These are phyloP conservation scores for Cicer yamashitae DNA, from an alignment of 306 rosid species.

Conservation along the genomic window DNA sequence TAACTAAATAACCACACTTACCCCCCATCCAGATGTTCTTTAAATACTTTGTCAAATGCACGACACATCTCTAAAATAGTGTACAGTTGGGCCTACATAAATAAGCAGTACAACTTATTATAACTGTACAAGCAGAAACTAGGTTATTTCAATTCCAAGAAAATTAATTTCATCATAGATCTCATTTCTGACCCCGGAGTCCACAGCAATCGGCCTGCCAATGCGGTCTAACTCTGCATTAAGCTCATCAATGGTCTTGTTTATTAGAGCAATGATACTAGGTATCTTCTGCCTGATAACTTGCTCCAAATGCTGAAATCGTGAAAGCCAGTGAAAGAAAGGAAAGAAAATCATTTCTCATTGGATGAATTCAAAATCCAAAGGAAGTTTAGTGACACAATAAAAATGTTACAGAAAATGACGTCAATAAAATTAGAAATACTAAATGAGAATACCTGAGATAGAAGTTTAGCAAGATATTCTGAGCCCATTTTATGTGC, in stretches of 20 bases:
- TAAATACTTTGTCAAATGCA: conserved; percentile 97
- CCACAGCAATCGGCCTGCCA: conserved; percentile 94
- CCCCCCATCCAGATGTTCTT: conserved; percentile 99
- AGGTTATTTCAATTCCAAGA: conserved; percentile 36
- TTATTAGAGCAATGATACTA: conserved; percentile 89
- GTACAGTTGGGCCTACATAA: conserved; percentile 86
- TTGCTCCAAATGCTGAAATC: conserved; percentile 86
- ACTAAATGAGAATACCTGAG: conserved; percentile 63
- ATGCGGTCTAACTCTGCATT: conserved; percentile 96
- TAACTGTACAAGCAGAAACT: conserved; percentile 19
- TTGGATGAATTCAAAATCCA: conserved; percentile 30
- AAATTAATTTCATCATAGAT: conserved; percentile 33
- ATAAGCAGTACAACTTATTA: conserved; percentile 37
- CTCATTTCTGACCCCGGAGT: conserved; percentile 80
- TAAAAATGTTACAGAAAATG: conserved; percentile 21
- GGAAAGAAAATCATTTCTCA: conserved; percentile 28
- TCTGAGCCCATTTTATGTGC: conserved; percentile 98
- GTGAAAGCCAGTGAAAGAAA: conserved; percentile 41
- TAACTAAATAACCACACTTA: conserved; percentile 48
- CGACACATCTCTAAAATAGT: conserved; percentile 97
- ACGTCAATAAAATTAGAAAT: conserved; percentile 20
- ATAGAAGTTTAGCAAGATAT: conserved; percentile 95
- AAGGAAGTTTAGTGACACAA: conserved; percentile 7
- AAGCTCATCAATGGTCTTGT: conserved; percentile 92
- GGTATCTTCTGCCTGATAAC: conserved; percentile 99